Percentiles rank a stretch among this genome's conserved stretches.
Evolutionary conservation across 768 basidiomycete species (phyloP).

Genomic region (Hirschioporus abietinus): DNA sequence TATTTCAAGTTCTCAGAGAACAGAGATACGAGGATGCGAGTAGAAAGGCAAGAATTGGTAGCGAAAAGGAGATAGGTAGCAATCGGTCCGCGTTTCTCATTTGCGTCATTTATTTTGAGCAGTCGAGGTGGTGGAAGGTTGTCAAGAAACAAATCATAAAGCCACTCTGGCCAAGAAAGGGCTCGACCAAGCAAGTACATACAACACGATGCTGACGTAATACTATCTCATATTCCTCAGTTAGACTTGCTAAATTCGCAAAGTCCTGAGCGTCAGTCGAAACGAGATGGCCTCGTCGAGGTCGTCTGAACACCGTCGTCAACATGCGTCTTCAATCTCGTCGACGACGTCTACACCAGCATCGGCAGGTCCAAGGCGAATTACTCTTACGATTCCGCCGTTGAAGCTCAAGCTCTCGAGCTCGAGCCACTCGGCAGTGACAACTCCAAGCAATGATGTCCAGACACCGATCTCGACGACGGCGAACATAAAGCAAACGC

Average conservation of each 20-base stretch:
- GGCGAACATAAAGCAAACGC: background rate
- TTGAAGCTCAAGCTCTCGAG: background rate
- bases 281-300: background rate
- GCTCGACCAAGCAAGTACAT: background rate
- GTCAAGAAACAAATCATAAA: background rate
- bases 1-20: too few relatives aligned
- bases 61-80: too few relatives aligned
- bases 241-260: background rate
- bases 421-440: background rate
- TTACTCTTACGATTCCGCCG: background rate
- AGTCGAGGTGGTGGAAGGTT: background rate
- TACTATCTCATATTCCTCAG: background rate
- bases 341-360: background rate
- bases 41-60: too few relatives aligned
- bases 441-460: background rate
- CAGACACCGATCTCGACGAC: background rate
- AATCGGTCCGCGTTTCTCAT: too few relatives aligned
- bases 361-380: background rate
- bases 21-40: too few relatives aligned
- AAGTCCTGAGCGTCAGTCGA: background rate
- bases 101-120: background rate
- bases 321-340: background rate
- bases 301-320: background rate
- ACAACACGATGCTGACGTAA: background rate
- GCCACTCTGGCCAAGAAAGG: background rate